These are phyloP conservation scores for Nitzschia inconspicua DNA, from an alignment of 108 stramenopile genomes.

Conservation along the genomic window DNA sequence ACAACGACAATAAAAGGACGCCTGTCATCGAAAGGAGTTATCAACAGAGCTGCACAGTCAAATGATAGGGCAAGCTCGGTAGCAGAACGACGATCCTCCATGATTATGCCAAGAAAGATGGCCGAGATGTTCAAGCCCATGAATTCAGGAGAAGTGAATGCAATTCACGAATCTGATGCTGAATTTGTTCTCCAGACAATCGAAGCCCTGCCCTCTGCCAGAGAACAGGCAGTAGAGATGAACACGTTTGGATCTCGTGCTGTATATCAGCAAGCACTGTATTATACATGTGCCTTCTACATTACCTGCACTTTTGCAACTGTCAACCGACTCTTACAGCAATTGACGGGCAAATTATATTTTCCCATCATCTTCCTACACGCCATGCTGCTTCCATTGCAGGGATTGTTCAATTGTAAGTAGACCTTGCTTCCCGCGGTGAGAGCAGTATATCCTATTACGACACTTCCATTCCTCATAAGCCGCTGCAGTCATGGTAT, in stretches of 20 bases:
- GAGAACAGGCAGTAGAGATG: constrained; percentile 1
- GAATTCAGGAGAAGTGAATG: too few relatives aligned
- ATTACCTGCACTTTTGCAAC: constrained; percentile 1
- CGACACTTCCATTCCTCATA: too few relatives aligned
- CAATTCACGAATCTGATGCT: too few relatives aligned
- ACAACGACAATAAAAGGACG: neutral
- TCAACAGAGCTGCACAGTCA: too few relatives aligned
- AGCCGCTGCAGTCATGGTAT: too few relatives aligned
- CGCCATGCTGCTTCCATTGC: constrained; percentile 1
- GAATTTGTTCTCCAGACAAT: neutral
- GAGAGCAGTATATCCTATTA: too few relatives aligned
- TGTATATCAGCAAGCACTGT: constrained; percentile 15
- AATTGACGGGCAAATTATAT: neutral
- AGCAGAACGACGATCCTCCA: too few relatives aligned
- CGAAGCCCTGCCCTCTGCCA: neutral
- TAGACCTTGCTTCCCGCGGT: too few relatives aligned
- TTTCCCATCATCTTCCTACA: constrained; percentile 16
- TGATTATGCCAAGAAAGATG: too few relatives aligned
- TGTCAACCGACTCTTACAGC: constrained; percentile 8
- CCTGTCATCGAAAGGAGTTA: neutral
- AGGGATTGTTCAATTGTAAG: constrained; percentile 22
- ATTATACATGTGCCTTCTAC: constrained; percentile 18
- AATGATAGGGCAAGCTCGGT: too few relatives aligned
- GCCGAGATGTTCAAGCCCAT: too few relatives aligned
- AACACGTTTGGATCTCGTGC: neutral